Evolutionary conservation across 257 asterid genomes (phyloP).

Genomic region (Nicotiana tomentosiformis): DNA sequence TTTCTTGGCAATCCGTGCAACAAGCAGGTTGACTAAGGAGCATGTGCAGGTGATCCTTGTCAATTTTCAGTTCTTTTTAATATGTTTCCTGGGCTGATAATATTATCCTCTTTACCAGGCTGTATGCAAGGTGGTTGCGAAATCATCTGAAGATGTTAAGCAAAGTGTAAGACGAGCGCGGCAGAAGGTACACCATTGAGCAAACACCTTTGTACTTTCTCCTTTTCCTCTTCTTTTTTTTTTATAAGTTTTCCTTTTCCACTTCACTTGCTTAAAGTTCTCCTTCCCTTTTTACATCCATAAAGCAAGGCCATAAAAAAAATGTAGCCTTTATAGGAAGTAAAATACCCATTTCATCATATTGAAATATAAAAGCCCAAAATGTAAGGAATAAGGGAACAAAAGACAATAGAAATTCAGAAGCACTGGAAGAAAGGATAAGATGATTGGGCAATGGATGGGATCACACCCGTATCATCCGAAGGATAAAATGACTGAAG

Average conservation of each 20-base stretch:
- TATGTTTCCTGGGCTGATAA: not conserved
- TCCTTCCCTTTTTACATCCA: not conserved
- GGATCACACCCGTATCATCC: not conserved
- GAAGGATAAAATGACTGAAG: not conserved
- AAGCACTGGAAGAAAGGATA: not conserved
- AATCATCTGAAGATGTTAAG: conserved; percentile 90
- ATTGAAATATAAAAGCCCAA: not conserved
- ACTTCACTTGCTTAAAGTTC: too few species aligned
- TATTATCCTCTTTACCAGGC: conserved; percentile 48
- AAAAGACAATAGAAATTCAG: not conserved
- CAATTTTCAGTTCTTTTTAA: conserved; percentile 4
- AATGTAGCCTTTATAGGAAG: not conserved
- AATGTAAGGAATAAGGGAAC: not conserved
- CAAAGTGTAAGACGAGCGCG: conserved; percentile 94
- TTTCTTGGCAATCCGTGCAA: conserved; percentile 14
- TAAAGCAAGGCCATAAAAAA: not conserved
- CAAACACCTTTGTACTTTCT: not conserved
- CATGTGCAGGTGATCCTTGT: conserved; percentile 71
- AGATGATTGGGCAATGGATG: not conserved
- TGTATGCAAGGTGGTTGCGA: conserved; percentile 79
- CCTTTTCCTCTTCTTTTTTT: not conserved
- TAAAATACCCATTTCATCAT: not conserved
- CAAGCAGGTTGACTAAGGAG: conserved; percentile 84
- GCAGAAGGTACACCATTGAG: conserved; percentile 56
- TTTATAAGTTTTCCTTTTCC: not conserved